Conservation (phyloP, 106 monocot species). For the Acanthochlamys bracteata region DNA sequence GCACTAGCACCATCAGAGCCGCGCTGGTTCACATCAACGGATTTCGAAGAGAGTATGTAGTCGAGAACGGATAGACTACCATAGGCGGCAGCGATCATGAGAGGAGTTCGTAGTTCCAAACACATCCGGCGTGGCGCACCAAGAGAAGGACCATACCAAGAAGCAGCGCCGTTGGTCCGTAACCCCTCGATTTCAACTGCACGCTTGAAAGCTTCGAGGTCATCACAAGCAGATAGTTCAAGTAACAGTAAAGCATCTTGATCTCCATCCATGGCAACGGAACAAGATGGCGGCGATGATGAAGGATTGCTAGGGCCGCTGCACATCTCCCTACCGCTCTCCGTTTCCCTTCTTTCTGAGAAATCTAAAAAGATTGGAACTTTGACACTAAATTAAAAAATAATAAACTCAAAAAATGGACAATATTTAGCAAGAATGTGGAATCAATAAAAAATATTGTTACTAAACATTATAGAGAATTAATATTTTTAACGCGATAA, state of each 20-base stretch:
- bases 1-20: conserved; percentile 51
- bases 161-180: neutral
- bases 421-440: too few relatives aligned
- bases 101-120: conserved; percentile 46
- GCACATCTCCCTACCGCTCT: conserved; percentile 1
- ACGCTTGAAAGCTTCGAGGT: conserved; percentile 27
- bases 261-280: neutral
- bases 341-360: too few relatives aligned
- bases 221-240: neutral
- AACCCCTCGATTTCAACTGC: neutral
- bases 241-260: neutral
- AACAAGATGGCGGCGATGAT: neutral
- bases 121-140: conserved; percentile 15
- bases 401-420: too few relatives aligned
- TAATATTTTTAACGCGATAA: too few relatives aligned
- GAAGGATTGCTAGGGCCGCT: conserved; percentile 1
- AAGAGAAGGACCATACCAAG: conserved; percentile 60
- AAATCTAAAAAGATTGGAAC: too few relatives aligned
- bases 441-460: too few relatives aligned
- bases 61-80: conserved; percentile 50
- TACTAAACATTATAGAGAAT: too few relatives aligned
- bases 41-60: conserved; percentile 28
- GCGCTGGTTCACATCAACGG: conserved; percentile 24
- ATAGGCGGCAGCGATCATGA: conserved; percentile 70
- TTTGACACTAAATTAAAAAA: too few relatives aligned